phyloP scores from a whole-genome alignment of 2,329 filamentous ascomycete species.

The Septoria linicola region DNA sequence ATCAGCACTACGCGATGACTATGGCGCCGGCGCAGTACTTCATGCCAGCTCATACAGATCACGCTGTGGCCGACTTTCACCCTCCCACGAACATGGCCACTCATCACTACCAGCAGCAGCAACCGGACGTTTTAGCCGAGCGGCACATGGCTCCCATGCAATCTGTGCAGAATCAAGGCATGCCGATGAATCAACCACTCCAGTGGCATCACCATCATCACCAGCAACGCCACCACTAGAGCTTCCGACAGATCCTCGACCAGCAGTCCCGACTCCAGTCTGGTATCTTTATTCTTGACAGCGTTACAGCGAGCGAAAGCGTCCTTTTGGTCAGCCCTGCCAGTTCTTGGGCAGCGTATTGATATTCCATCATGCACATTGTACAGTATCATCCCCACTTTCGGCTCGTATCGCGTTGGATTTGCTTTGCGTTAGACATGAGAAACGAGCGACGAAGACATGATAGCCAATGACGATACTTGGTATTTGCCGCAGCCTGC shows the following conservation, averaged over 20 bases:
- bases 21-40: conserved; percentile 22
- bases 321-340: background rate
- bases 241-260: conserved; percentile 3
- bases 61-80: conserved; percentile 15
- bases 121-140: conserved; percentile 6
- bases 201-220: conserved; percentile 7
- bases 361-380: conserved; percentile 6
- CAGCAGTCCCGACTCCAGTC: background rate
- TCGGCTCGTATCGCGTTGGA: background rate
- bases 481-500: too few species aligned
- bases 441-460: conserved; percentile 24
- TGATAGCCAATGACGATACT: conserved; percentile 12
- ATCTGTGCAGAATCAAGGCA: conserved; percentile 1
- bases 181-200: background rate
- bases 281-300: conserved; percentile 7
- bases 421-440: conserved; percentile 12
- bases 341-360: too few species aligned
- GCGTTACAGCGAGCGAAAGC: conserved; percentile 22
- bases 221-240: background rate
- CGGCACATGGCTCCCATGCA: conserved; percentile 19
- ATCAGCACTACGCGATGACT: conserved; percentile 7
- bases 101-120: conserved; percentile 12
- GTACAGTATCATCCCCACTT: conserved; percentile 15
- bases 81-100: conserved; percentile 10
- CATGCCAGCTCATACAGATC: conserved; percentile 18